phyloP scores from a whole-genome alignment of 139 green algal genomes.

The Micromonas pusilla region DNA sequence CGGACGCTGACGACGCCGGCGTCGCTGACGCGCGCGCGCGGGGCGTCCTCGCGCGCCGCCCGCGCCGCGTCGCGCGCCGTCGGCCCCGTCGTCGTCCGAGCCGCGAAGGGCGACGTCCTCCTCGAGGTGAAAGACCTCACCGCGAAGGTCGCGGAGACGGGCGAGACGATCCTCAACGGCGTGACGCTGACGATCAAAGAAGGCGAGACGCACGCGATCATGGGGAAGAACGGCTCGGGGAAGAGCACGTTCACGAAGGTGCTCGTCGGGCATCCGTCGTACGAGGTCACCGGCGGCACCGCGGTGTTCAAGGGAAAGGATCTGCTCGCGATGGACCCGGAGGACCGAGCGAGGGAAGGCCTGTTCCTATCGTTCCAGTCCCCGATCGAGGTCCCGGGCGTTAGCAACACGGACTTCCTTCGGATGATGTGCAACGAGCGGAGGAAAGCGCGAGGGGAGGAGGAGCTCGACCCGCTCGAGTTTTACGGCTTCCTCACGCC shows the following conservation, averaged over 20 bases:
- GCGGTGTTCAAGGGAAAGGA: constrained; percentile 84
- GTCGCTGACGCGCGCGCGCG: background rate
- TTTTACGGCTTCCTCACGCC: constrained; percentile 93
- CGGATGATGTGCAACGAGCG: constrained; percentile 85
- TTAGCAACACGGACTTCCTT: constrained; percentile 95
- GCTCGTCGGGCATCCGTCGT: constrained; percentile 94
- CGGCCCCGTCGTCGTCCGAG: background rate
- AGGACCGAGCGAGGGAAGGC: constrained; percentile 80
- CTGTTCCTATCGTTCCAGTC: constrained; percentile 88
- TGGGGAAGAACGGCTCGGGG: constrained; percentile 96
- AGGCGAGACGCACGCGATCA: constrained; percentile 93
- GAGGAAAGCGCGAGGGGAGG: constrained; percentile 60
- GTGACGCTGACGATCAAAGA: constrained; percentile 80
- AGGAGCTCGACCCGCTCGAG: constrained; percentile 94
- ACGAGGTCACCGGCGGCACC: constrained; percentile 82
- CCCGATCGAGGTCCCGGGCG: constrained; percentile 90
- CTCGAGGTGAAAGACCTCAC: constrained; percentile 46
- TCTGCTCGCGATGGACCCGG: constrained; percentile 65
- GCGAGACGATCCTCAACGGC: constrained; percentile 83
- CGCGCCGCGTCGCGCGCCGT: background rate
- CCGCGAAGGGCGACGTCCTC: constrained; percentile 19
- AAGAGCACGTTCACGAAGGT: constrained; percentile 95
- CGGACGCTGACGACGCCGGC: background rate
- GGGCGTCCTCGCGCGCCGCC: background rate
- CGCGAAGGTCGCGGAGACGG: constrained; percentile 40